Percentiles rank a stretch among this genome's conserved stretches.
Conservation (phyloP, 1,139 yeast genomes). For the Yarrowia galli region DNA sequence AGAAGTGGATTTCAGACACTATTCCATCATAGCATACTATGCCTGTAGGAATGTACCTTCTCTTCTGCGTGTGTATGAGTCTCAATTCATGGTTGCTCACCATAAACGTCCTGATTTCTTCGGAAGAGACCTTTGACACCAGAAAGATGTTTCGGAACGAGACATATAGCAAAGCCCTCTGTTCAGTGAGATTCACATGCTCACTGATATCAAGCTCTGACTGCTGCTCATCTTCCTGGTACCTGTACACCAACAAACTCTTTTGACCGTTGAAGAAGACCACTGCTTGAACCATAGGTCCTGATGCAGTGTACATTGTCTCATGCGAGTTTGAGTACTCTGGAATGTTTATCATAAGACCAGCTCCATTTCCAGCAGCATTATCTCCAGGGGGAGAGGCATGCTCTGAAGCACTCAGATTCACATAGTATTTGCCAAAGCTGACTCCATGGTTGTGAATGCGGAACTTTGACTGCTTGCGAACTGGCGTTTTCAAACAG, state of each 20-base stretch:
- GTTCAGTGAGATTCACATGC: conserved; percentile 1
- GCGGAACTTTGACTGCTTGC: conserved; percentile 15
- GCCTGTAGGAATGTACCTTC: conserved; percentile 11
- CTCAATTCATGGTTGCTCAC: conserved; percentile 8
- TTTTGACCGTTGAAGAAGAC: conserved; percentile 12
- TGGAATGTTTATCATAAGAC: conserved; percentile 23
- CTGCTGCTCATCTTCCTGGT: not conserved
- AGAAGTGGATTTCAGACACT: conserved; percentile 8
- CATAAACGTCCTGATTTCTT: conserved; percentile 19
- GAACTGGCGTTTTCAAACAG: not conserved
- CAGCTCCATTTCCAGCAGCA: not conserved
- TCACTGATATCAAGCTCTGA: conserved; percentile 8
- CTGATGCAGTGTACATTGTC: conserved; percentile 19
- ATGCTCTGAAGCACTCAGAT: not conserved
- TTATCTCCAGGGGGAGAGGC: not conserved
- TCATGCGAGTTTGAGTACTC: conserved; percentile 24
- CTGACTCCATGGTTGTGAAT: conserved; percentile 11
- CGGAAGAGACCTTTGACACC: conserved; percentile 14
- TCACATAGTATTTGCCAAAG: conserved; percentile 23
- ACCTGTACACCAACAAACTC: conserved; percentile 14
- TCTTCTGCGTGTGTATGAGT: not conserved
- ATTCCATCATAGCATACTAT: conserved; percentile 16
- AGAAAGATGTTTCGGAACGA: conserved; percentile 1
- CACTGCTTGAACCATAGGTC: conserved; percentile 17
- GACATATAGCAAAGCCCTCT: conserved; percentile 5